Evolutionary conservation across 257 asterid genomes (phyloP), one percentile per base, ranked within the genome.

Genomic region (Cruciata laevipes): DNA sequence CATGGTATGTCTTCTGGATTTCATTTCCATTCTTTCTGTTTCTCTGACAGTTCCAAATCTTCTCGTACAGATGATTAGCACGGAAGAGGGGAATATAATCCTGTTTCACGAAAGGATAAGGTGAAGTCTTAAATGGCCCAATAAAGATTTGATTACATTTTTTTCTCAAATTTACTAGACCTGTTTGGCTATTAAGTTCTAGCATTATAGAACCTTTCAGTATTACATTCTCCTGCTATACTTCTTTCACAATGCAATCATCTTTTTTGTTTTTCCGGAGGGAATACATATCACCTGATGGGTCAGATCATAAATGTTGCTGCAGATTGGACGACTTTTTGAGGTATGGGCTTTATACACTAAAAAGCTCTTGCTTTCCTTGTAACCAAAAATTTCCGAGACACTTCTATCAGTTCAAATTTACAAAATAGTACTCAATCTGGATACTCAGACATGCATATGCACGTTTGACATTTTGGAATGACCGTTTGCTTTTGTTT

Each of bases 261-360:
- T 24, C 4, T 49, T 30, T 47, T 62, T 65, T 18, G 3, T 61
- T 61, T 61, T 7, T 61, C 33, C 3, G 3, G 38, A 2, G 21
- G 44, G 47, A 24, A 49, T 14, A 47, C 18, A 20, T 52, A 47
- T 16, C 31, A 14, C 32, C 18, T 58, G 55, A 73, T 55, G 35
- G 12, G 23, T 80, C 77, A 30, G 72, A 65, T 30, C 38, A 27
- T 60, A 38, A 59, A 69, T 74, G 70, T 67, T 74, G 74, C 69
- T 80, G 80, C 93, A 93, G 97, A 75, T 83, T 93, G 85, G 92
- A 90, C 74, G 95, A 88, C 51, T 90, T 93, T 73, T 83, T 86
- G 52, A 93, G 99, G 99, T 86, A 80, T 23, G 82, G 57, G 66
- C 73, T 75, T 73, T 61, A 59, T 35, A 42, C 65, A 66, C 21